A percentile compares a stretch with the other conserved stretches of the same genome.
These are phyloP conservation scores for Globisporangium recalcitrans DNA, from an alignment of 352 stramenopile species.

Conservation along the genomic window DNA sequence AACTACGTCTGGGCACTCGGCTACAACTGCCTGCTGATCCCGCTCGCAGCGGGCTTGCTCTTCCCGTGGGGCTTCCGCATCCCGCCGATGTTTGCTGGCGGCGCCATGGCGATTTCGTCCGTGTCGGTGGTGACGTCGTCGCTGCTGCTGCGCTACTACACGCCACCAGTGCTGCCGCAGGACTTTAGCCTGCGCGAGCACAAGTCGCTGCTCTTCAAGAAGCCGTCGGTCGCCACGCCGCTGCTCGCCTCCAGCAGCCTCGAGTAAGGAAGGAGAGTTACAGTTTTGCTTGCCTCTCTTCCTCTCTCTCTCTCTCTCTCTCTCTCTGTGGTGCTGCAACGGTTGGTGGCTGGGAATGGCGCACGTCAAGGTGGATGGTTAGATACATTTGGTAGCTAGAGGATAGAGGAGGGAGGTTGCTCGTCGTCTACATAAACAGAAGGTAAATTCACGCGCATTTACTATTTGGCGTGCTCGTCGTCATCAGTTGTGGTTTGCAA, in stretches of 20 bases:
- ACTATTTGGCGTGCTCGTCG: background rate
- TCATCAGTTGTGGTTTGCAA: background rate
- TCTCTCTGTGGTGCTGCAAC: background rate
- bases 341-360: background rate
- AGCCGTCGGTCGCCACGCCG: slow-evolving; percentile 64
- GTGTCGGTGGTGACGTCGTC: slow-evolving; percentile 96
- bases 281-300: background rate
- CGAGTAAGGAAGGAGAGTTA: slow-evolving; percentile 23
- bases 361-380: background rate
- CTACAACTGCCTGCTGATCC: slow-evolving; percentile 98
- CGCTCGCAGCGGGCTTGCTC: slow-evolving; percentile 94
- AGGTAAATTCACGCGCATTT: background rate
- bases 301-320: background rate
- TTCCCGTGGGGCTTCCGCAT: slow-evolving; percentile 93
- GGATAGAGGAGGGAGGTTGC: background rate
- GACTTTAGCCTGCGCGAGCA: slow-evolving; percentile 53
- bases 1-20: slow-evolving; percentile 98
- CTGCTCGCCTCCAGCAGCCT: slow-evolving; percentile 68
- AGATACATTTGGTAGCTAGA: background rate
- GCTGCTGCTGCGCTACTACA: slow-evolving; percentile 91
- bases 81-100: slow-evolving; percentile 94
- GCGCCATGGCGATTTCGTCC: slow-evolving; percentile 95
- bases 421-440: background rate
- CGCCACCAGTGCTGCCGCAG: slow-evolving; percentile 58
- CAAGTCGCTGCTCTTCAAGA: slow-evolving; percentile 83